phyloP scores from a whole-genome alignment of 1,139 yeast species.

The Taphrina populina region DNA sequence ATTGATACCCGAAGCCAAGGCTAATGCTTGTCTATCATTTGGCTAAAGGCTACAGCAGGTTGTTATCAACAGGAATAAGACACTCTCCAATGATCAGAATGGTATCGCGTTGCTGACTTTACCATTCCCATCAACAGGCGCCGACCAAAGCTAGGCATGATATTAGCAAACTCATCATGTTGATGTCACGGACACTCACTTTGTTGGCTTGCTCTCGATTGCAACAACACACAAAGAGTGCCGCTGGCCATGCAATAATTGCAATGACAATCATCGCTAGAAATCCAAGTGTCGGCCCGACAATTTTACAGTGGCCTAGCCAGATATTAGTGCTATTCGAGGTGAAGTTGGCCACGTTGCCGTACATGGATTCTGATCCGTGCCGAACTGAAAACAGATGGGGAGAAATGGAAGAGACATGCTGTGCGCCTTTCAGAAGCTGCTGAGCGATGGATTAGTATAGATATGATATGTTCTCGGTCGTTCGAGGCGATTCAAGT shows the following conservation, averaged over 20 bases:
- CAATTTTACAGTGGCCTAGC: conserved; percentile 26
- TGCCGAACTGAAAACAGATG: conserved; percentile 23
- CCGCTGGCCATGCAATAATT: conserved; percentile 34
- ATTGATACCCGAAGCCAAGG: no score
- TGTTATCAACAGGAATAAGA: no score
- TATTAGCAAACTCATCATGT: neutral
- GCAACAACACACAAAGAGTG: conserved; percentile 25
- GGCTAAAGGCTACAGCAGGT: no score
- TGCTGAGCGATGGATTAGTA: no score
- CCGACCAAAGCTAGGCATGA: conserved; percentile 15
- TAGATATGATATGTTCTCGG: neutral
- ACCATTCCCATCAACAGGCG: conserved; percentile 29
- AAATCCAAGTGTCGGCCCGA: conserved; percentile 35
- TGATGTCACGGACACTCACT: neutral
- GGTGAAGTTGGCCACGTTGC: neutral
- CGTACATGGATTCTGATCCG: conserved; percentile 28
- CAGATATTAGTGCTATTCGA: neutral
- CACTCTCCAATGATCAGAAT: no score
- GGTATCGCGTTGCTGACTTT: conserved; percentile 30
- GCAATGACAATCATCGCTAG: conserved; percentile 27
- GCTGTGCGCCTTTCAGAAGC: neutral
- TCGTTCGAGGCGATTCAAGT: neutral
- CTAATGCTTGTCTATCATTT: no score
- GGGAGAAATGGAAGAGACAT: conserved; percentile 22
- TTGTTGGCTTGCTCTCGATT: conserved; percentile 21